phyloP scores from a whole-genome alignment of 805 yeast genomes.

The Lachancea cidri region DNA sequence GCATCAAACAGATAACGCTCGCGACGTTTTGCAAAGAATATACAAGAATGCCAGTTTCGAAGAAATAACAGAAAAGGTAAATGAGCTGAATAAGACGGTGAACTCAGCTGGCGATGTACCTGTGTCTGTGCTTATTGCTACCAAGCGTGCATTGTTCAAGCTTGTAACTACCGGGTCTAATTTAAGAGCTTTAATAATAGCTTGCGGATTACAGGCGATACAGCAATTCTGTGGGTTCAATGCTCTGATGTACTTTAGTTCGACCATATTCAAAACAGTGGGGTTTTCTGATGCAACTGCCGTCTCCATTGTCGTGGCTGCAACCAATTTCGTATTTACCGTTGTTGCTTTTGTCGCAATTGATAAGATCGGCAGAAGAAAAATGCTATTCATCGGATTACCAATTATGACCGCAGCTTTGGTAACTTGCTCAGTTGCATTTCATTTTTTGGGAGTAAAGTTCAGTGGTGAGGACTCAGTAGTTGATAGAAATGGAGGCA shows the following conservation, averaged over 20 bases:
- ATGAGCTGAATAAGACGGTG: conserved; percentile 43
- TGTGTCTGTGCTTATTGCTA: conserved; percentile 35
- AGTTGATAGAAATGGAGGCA: conserved; percentile 36
- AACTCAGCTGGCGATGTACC: conserved; percentile 34
- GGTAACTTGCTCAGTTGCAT: conserved; percentile 79
- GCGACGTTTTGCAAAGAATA: conserved; percentile 53
- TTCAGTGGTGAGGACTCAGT: conserved; percentile 46
- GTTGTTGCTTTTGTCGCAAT: conserved; percentile 78
- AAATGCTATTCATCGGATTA: conserved; percentile 65
- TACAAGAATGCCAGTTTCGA: conserved; percentile 59
- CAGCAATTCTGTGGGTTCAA: conserved; percentile 98
- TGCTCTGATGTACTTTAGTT: conserved; percentile 90
- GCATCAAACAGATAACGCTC: conserved; percentile 60
- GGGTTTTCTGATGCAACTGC: conserved; percentile 88
- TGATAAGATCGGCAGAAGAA: conserved; percentile 84
- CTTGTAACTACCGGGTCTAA: conserved; percentile 70
- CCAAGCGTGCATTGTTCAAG: conserved; percentile 55
- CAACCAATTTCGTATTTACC: conserved; percentile 88
- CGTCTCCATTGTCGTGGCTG: conserved; percentile 88
- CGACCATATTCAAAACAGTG: conserved; percentile 85
- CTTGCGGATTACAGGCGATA: conserved; percentile 90
- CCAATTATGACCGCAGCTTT: conserved; percentile 80
- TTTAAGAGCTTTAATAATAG: conserved; percentile 80
- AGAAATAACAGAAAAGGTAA: conserved; percentile 58
- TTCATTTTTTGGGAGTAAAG: conserved; percentile 71